phyloP scores from a whole-genome alignment of 75 land plant species.

The Picea sitchensis region DNA sequence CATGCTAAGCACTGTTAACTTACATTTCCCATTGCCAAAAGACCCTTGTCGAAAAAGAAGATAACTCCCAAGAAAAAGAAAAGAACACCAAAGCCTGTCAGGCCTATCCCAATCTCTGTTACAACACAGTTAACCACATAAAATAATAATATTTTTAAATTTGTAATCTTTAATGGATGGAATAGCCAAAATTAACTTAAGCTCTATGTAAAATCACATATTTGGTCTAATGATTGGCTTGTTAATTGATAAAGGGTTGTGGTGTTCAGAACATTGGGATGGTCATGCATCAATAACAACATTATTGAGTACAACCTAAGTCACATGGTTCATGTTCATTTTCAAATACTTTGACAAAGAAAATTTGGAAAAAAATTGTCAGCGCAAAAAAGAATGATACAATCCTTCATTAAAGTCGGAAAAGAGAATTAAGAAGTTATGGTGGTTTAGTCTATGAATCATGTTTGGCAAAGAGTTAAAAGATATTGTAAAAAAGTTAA shows the following conservation, averaged over 20 bases:
- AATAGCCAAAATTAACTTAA: background rate
- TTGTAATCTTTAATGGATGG: background rate
- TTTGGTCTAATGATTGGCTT: background rate
- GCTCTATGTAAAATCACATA: background rate
- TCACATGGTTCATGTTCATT: too few relatives aligned
- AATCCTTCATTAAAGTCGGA: too few relatives aligned
- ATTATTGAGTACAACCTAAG: too few relatives aligned
- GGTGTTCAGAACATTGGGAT: background rate
- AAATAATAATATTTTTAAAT: background rate
- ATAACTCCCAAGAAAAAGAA: slow-evolving; percentile 82
- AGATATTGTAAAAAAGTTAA: too few relatives aligned
- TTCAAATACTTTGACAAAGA: too few relatives aligned
- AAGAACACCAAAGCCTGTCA: slow-evolving; percentile 86
- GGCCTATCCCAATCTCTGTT: slow-evolving; percentile 88
- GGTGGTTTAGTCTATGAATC: too few relatives aligned
- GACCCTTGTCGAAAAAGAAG: slow-evolving; percentile 91
- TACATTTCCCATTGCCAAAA: slow-evolving; percentile 93
- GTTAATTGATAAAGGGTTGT: background rate
- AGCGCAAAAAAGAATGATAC: too few relatives aligned
- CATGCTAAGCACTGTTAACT: slow-evolving; percentile 9
- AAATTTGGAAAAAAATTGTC: too few relatives aligned
- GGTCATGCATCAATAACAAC: background rate
- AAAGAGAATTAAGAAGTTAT: too few relatives aligned
- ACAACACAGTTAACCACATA: background rate
- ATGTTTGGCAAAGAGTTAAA: too few relatives aligned